A percentile compares a stretch with the other conserved stretches of the same genome.
These are phyloP conservation scores for Gigaspora rosea DNA, from an alignment of 192 early-diverging fungal genomes.

Conservation along the genomic window DNA sequence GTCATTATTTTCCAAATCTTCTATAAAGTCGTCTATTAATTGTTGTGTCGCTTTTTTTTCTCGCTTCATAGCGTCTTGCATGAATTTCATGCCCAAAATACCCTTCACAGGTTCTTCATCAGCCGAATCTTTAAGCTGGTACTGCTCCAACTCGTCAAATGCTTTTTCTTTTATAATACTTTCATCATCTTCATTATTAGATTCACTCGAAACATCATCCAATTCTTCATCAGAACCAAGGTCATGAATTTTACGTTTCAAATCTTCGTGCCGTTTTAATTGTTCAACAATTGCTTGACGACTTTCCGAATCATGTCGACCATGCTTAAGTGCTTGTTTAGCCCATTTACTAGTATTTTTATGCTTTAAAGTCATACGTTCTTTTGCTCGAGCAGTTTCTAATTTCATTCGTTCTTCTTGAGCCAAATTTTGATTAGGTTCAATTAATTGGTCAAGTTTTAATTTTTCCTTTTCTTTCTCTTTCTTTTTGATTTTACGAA, in stretches of 20 bases:
- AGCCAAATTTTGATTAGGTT: slow-evolving; percentile 70
- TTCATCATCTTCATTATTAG: slow-evolving; percentile 46
- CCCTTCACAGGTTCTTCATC: slow-evolving; percentile 67
- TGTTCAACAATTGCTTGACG: slow-evolving; percentile 86
- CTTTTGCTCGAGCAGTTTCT: slow-evolving; percentile 81
- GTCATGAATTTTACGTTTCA: slow-evolving; percentile 83
- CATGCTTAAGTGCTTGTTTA: slow-evolving; percentile 71
- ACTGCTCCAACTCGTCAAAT: slow-evolving; percentile 52
- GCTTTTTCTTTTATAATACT: slow-evolving; percentile 44
- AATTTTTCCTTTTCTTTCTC: slow-evolving; percentile 63
- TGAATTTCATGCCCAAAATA: slow-evolving; percentile 97
- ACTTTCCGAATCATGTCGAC: slow-evolving; percentile 57
- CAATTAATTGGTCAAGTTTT: slow-evolving; percentile 55
- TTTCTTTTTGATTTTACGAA: slow-evolving; percentile 84
- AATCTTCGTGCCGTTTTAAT: slow-evolving; percentile 71
- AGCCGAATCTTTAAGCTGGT: slow-evolving; percentile 53
- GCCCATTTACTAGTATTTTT: slow-evolving; percentile 98
- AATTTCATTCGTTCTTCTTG: slow-evolving; percentile 65
- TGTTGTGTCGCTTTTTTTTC: slow-evolving; percentile 50
- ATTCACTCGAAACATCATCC: slow-evolving; percentile 38
- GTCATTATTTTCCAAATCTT: slow-evolving; percentile 50
- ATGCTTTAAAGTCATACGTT: slow-evolving; percentile 91
- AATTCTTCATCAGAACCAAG: slow-evolving; percentile 59
- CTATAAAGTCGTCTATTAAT: slow-evolving; percentile 48
- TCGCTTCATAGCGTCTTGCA: slow-evolving; percentile 80